Evolutionary conservation across 768 basidiomycete species (phyloP).

Genomic region (Collybiopsis luxurians): DNA sequence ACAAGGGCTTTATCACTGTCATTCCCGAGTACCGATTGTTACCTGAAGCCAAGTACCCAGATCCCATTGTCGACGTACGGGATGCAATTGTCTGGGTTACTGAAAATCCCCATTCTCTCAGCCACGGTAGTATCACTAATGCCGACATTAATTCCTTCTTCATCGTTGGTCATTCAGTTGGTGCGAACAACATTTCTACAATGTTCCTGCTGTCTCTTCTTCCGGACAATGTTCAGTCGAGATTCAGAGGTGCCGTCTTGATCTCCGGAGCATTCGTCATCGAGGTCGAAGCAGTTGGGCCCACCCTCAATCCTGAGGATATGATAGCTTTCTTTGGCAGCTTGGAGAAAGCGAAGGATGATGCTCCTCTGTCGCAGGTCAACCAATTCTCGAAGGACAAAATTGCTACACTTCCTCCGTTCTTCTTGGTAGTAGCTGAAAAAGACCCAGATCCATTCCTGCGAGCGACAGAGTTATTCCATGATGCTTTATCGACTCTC

Average conservation of each 20-base stretch:
- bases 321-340: conserved; percentile 38
- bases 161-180: conserved; percentile 63
- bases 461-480: conserved; percentile 34
- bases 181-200: conserved; percentile 48
- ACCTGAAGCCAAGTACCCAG: conserved; percentile 55
- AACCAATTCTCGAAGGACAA: conserved; percentile 29
- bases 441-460: conserved; percentile 48
- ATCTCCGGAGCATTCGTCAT: conserved; percentile 45
- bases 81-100: conserved; percentile 58
- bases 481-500: conserved; percentile 33
- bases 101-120: conserved; percentile 30
- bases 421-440: conserved; percentile 50
- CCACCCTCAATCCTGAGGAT: conserved; percentile 23
- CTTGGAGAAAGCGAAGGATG: conserved; percentile 31
- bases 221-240: conserved; percentile 25
- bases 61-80: conserved; percentile 51
- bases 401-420: conserved; percentile 39
- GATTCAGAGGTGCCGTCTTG: conserved; percentile 44
- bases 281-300: conserved; percentile 18
- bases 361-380: conserved; percentile 41
- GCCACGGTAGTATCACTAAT: conserved; percentile 22
- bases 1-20: conserved; percentile 56
- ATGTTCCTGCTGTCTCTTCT: conserved; percentile 38
- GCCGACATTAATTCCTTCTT: conserved; percentile 43
- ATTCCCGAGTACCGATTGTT: conserved; percentile 70